These are phyloP conservation scores for Clarireedia hainanense DNA, from an alignment of 2,329 filamentous ascomycete genomes.

Conservation along the genomic window DNA sequence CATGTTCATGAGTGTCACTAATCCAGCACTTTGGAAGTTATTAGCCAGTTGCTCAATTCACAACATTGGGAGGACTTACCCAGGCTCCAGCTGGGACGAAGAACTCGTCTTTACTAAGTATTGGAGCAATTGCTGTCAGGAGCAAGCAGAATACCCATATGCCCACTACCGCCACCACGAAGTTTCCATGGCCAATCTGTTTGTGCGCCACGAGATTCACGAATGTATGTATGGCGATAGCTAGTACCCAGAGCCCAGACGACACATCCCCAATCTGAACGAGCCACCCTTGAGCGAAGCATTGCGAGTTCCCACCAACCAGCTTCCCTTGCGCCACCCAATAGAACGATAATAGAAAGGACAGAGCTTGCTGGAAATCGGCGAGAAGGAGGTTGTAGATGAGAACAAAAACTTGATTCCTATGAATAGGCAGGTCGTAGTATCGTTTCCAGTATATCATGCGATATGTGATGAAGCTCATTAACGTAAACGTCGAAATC, in stretches of 20 bases:
- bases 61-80: background rate
- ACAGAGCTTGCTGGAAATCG: constrained; percentile 10
- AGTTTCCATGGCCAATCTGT: too few species aligned
- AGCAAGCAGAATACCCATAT: constrained; percentile 16
- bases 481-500: background rate
- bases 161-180: too few species aligned
- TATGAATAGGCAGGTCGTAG: background rate
- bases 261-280: constrained; percentile 10
- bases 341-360: constrained; percentile 10
- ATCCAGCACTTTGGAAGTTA: too few species aligned
- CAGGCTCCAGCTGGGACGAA: constrained; percentile 42
- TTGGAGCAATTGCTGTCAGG: constrained; percentile 33
- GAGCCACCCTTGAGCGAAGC: constrained; percentile 7
- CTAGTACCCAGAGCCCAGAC: constrained; percentile 8
- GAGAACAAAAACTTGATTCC: constrained; percentile 9
- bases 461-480: background rate
- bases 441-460: background rate
- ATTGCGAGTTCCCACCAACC: constrained; percentile 5
- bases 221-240: constrained; percentile 3
- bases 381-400: constrained; percentile 14
- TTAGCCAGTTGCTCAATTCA: too few species aligned
- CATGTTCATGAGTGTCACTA: too few species aligned
- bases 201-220: too few species aligned
- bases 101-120: constrained; percentile 34
- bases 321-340: constrained; percentile 8